These are phyloP conservation scores for Morella rubra DNA, from an alignment of 306 rosid genomes.

Conservation along the genomic window DNA sequence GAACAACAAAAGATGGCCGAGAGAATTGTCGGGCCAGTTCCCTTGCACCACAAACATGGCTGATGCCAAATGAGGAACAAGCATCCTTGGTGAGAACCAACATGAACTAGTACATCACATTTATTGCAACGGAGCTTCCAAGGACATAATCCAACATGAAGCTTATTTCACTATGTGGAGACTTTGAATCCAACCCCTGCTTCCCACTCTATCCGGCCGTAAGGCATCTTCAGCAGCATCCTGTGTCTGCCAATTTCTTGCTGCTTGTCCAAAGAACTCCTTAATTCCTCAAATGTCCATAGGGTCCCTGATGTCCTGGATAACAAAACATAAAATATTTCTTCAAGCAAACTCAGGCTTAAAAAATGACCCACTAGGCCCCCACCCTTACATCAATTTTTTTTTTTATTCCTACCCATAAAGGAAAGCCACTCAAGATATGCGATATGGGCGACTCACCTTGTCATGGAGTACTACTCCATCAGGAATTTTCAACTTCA, in stretches of 20 bases:
- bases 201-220: too few relatives aligned
- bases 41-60: background rate
- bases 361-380: background rate
- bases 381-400: background rate
- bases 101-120: background rate
- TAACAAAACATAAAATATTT: conserved; percentile 7
- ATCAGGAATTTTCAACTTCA: conserved; percentile 68
- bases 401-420: background rate
- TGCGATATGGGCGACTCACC: conserved; percentile 33
- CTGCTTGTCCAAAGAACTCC: conserved; percentile 21
- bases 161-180: conserved; percentile 14
- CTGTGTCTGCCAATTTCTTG: background rate
- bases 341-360: background rate
- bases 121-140: background rate
- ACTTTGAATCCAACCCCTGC: background rate
- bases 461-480: conserved; percentile 57
- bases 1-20: too few relatives aligned
- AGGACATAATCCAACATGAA: background rate
- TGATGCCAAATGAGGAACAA: background rate
- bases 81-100: background rate
- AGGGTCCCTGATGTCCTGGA: conserved; percentile 56
- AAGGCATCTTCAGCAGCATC: background rate
- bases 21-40: background rate
- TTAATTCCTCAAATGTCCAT: conserved; percentile 33
- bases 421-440: conserved; percentile 3